Base-by-base conservation (phyloP, 2,329 filamentous ascomycete genomes). In the Lecanicillium sp. region DNA sequence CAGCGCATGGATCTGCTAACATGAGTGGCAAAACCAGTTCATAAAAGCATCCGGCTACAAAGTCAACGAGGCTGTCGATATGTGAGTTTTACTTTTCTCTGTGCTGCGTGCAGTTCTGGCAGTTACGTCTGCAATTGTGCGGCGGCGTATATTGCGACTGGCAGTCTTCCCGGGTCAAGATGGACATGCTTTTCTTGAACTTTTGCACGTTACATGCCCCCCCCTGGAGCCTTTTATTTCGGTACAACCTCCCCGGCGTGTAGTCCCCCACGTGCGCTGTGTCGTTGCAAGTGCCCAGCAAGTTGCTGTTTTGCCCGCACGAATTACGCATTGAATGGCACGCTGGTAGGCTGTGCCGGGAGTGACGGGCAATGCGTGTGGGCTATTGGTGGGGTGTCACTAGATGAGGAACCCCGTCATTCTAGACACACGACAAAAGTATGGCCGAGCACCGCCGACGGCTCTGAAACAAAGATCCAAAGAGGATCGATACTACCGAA, bases 11-110 rank as follows among this genome's bases (percentile, higher is more conserved):
- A 33, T 14, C 7, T 25, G 30, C 30, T 33, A 33, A 33, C 30
- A 14, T 6, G 6, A 11, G 22, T 25, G 22, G 22, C 6, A 6
- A 25, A 25, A 43, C 27, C 44, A 74, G 71, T 72, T 60, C 46
- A 60, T 73, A 17, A 75, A 67, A 48, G 62, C 59, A 33, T 53
- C 65, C 5, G 60, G 62, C 33, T 77, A 69, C 52, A 71, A 68
- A 50, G 52, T 77, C 6, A 68, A 76, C 41, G 62, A 71, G 42
- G 74, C 74, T 29, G 59, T 75, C 35, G 71, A 78, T 60, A 58
- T 66, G 74, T 78, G 64, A 74, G 74, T 76, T n/a, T 12, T 39
- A 18, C 9, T 33, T 8, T 18, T 27, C 34, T 32, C 29, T 25
- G 29, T 29, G n/a, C n/a, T 4, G 22, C 22, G 7, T 25, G 35